phyloP scores from a whole-genome alignment of 768 basidiomycete species.

The Lactarius hatsudake region DNA sequence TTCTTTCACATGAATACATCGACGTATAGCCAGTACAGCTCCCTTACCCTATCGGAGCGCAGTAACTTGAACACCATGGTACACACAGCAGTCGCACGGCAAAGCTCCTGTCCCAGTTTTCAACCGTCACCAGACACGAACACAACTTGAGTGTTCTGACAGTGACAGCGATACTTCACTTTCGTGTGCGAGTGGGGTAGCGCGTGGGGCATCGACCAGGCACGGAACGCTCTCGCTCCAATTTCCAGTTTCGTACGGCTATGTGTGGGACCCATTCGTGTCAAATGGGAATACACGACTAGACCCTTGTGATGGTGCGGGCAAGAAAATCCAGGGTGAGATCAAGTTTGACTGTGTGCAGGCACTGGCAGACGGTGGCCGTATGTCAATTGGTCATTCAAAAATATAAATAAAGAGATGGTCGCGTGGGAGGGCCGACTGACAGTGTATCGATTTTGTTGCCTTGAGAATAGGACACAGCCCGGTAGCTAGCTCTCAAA shows the following conservation, averaged over 20 bases:
- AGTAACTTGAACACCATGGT: too few relatives aligned
- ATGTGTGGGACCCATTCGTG: constrained; percentile 30
- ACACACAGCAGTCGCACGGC: too few relatives aligned
- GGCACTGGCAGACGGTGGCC: too few relatives aligned
- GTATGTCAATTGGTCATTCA: too few relatives aligned
- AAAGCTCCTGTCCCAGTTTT: too few relatives aligned
- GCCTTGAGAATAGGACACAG: constrained; percentile 5
- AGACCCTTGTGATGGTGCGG: constrained; percentile 60
- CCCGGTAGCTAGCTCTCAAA: neutral
- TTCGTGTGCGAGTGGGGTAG: neutral
- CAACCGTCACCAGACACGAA: too few relatives aligned
- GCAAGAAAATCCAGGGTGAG: constrained; percentile 76
- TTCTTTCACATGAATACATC: too few relatives aligned
- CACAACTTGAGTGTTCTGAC: too few relatives aligned
- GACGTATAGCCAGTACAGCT: too few relatives aligned
- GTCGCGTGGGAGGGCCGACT: too few relatives aligned
- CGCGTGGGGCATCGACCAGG: neutral
- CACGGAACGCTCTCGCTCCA: constrained; percentile 16
- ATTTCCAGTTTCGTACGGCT: constrained; percentile 1
- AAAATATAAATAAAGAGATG: too few relatives aligned
- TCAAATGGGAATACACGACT: constrained; percentile 35
- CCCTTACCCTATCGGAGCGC: too few relatives aligned
- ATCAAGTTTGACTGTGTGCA: constrained; percentile 39
- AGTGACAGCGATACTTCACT: constrained; percentile 58
- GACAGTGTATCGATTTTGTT: neutral